Conservation (phyloP, 805 yeast genomes). For the Spathaspora arborariae region DNA sequence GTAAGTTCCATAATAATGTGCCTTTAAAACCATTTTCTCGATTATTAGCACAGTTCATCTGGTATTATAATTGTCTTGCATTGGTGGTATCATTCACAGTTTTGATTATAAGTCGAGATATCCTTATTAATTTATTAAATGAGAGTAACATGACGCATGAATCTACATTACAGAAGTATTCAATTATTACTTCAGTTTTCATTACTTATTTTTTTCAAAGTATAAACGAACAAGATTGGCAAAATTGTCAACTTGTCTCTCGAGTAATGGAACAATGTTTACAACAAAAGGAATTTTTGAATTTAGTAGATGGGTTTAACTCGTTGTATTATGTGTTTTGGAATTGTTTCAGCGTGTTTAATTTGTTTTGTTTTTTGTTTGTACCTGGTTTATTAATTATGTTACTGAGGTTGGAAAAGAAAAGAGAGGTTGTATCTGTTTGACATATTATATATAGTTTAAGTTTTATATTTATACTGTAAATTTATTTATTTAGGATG, state of each 20-base stretch:
- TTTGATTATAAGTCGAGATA: slow-evolving; percentile 17
- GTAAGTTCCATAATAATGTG: slow-evolving; percentile 8
- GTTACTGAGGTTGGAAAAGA: background rate
- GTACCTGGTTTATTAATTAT: background rate
- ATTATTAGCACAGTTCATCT: slow-evolving; percentile 16
- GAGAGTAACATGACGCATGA: background rate
- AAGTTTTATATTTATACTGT: background rate
- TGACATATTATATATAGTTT: background rate
- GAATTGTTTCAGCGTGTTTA: slow-evolving; percentile 7
- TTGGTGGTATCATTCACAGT: slow-evolving; percentile 10
- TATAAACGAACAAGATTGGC: background rate
- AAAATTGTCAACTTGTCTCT: background rate
- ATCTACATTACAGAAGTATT: background rate
- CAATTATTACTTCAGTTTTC: slow-evolving; percentile 2
- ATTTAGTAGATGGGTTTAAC: background rate
- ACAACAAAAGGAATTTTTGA: background rate
- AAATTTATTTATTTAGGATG: too few species aligned
- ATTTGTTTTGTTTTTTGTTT: slow-evolving; percentile 3
- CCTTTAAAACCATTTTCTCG: slow-evolving; percentile 7
- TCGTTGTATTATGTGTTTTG: slow-evolving; percentile 1
- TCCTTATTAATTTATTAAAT: slow-evolving; percentile 15
- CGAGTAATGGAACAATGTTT: background rate
- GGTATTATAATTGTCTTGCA: slow-evolving; percentile 20
- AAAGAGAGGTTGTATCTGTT: background rate
- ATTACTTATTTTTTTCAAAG: background rate